Evolutionary conservation across 805 yeast species (phyloP).

Genomic region (Ogataea parapolymorpha): DNA sequence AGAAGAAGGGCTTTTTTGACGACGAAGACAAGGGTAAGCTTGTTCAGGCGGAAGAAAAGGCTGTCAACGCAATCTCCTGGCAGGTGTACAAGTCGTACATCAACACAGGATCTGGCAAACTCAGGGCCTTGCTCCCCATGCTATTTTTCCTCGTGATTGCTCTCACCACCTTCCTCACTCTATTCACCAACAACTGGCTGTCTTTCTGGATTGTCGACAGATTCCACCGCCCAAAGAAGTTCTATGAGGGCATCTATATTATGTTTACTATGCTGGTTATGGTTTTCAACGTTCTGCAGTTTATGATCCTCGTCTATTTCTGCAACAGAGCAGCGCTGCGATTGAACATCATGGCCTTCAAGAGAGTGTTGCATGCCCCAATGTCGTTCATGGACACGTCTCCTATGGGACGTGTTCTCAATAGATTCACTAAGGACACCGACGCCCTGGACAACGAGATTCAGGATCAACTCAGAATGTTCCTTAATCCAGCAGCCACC

Average conservation of each 20-base stretch:
- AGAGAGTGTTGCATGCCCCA: conserved; percentile 66
- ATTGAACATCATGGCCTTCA: conserved; percentile 60
- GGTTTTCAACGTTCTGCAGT: conserved; percentile 43
- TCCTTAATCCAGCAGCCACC: conserved; percentile 46
- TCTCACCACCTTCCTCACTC: conserved; percentile 45
- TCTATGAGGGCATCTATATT: conserved; percentile 72
- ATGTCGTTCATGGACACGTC: conserved; percentile 83
- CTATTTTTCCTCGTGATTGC: conserved; percentile 18
- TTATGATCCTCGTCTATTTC: conserved; percentile 45
- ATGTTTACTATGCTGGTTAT: conserved; percentile 51
- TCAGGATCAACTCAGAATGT: conserved; percentile 64
- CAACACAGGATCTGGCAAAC: conserved; percentile 57
- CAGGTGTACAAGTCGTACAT: conserved; percentile 50
- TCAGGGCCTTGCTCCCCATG: conserved; percentile 30
- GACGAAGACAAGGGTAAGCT: conserved; percentile 30
- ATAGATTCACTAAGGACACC: conserved; percentile 84
- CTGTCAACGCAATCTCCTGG: conserved; percentile 37
- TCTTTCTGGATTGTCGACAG: conserved; percentile 70
- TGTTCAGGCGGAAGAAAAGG: conserved; percentile 31
- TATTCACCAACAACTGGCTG: conserved; percentile 72
- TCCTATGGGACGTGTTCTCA: conserved; percentile 82
- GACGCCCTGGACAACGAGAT: conserved; percentile 80
- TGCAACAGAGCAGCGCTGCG: conserved; percentile 52
- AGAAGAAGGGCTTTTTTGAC: conserved; percentile 36
- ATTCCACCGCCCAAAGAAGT: conserved; percentile 46